Evolutionary conservation across 768 basidiomycete species (phyloP).

Genomic region (Epithele typhae): DNA sequence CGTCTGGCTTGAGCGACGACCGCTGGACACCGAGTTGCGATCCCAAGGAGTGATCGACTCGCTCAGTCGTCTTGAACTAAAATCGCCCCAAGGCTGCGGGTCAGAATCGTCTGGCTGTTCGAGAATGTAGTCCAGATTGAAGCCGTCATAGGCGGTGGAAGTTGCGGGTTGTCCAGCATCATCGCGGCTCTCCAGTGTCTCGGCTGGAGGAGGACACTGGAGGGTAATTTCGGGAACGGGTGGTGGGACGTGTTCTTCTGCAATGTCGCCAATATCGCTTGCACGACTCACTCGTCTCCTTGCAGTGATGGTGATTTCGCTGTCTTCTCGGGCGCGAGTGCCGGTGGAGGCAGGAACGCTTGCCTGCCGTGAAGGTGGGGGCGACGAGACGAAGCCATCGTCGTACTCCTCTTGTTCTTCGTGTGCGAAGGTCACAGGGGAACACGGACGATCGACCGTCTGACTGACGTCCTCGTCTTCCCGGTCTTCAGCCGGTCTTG

Average conservation of each 20-base stretch:
- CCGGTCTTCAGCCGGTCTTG: too few relatives aligned
- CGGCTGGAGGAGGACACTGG: too few relatives aligned
- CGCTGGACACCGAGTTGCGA: slow-evolving; percentile 10
- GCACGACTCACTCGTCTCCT: slow-evolving; percentile 52
- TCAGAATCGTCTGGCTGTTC: too few relatives aligned
- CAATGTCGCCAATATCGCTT: slow-evolving; percentile 43
- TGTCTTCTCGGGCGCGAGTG: slow-evolving; percentile 51
- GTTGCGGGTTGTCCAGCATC: slow-evolving; percentile 4
- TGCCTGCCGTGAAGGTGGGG: slow-evolving; percentile 36
- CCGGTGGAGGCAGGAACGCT: slow-evolving; percentile 41
- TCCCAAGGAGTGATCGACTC: slow-evolving; percentile 16
- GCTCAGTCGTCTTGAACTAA: too few relatives aligned
- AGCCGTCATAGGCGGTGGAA: slow-evolving; percentile 38
- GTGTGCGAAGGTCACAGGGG: slow-evolving; percentile 12
- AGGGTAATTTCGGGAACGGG: too few relatives aligned
- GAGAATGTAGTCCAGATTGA: slow-evolving; percentile 44
- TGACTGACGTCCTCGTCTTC: slow-evolving; percentile 13
- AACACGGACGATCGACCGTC: slow-evolving; percentile 8
- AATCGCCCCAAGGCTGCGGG: too few relatives aligned
- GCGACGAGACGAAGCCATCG: slow-evolving; percentile 4
- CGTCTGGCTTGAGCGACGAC: slow-evolving; percentile 30
- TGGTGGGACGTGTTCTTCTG: too few relatives aligned
- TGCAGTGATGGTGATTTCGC: slow-evolving; percentile 44
- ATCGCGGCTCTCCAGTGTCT: too few relatives aligned
- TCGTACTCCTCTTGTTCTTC: slow-evolving; percentile 7